Evolutionary conservation across 1,139 yeast species (phyloP).

Genomic region (Spencermartinsiella ligniputridi): DNA sequence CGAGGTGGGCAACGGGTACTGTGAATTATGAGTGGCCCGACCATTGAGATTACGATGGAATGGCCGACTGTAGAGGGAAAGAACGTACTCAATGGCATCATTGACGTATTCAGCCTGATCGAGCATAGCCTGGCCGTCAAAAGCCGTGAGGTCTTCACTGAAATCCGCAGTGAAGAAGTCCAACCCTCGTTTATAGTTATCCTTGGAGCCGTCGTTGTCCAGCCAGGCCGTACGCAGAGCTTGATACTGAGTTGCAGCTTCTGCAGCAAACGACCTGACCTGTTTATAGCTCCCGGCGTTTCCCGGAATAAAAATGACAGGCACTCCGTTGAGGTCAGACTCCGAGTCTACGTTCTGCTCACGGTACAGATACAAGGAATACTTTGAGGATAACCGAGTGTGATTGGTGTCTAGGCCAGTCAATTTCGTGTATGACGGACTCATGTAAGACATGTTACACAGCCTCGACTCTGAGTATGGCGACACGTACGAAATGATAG

Average conservation of each 20-base stretch:
- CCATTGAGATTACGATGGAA: not conserved
- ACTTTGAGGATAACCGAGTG: slow-evolving; percentile 72
- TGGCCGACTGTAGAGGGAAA: slow-evolving; percentile 50
- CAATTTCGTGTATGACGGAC: slow-evolving; percentile 18
- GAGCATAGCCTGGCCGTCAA: slow-evolving; percentile 88
- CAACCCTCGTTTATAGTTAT: slow-evolving; percentile 7
- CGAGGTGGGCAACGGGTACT: slow-evolving; percentile 49
- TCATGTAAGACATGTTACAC: slow-evolving; percentile 13
- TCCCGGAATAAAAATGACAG: slow-evolving; percentile 92
- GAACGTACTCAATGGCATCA: slow-evolving; percentile 76
- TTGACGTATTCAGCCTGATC: slow-evolving; percentile 94
- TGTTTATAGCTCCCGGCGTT: slow-evolving; percentile 95
- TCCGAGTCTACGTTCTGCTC: slow-evolving; percentile 46
- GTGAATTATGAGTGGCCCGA: not conserved
- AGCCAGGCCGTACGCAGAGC: slow-evolving; percentile 3
- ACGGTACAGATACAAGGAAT: slow-evolving; percentile 71
- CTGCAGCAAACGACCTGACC: slow-evolving; percentile 84
- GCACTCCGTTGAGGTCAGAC: slow-evolving; percentile 60
- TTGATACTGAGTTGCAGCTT: slow-evolving; percentile 55
- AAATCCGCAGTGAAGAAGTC: slow-evolving; percentile 83
- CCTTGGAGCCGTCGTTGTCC: slow-evolving; percentile 11
- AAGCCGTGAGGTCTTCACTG: slow-evolving; percentile 94
- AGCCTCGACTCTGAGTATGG: not conserved
- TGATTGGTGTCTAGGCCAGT: slow-evolving; percentile 56
- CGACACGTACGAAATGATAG: not conserved